Conservation (phyloP, 257 asterid genomes). For the Gentiana dahurica region DNA sequence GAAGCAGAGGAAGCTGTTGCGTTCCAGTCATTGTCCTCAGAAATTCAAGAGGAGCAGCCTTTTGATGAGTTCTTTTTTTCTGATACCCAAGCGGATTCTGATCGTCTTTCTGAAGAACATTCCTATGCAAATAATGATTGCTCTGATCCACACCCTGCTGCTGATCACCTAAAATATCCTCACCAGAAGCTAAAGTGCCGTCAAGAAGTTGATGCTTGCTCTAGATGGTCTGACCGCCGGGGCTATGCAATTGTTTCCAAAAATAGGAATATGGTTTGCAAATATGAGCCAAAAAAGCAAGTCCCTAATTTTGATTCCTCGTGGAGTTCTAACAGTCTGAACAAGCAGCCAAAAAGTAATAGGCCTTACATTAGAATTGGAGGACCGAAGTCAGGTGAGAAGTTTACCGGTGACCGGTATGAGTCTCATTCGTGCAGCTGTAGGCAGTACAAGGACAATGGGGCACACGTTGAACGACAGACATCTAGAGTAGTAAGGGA, state of each 20-base stretch:
- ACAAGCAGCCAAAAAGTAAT: constrained; percentile 40
- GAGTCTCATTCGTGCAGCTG: constrained; percentile 58
- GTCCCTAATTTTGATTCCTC: constrained; percentile 36
- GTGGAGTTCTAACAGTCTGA: constrained; percentile 34
- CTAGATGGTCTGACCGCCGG: constrained; percentile 54
- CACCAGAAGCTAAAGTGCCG: constrained; percentile 37
- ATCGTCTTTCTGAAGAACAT: constrained; percentile 34
- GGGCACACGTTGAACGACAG: constrained; percentile 45
- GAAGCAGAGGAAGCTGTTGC: constrained; percentile 48
- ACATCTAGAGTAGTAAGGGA: constrained; percentile 34
- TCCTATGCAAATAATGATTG: constrained; percentile 32
- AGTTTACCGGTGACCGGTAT: constrained; percentile 39
- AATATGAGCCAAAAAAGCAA: constrained; percentile 47
- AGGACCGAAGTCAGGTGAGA: constrained; percentile 41
- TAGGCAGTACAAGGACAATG: constrained; percentile 45
- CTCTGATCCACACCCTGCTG: constrained; percentile 20
- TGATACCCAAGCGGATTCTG: constrained; percentile 36
- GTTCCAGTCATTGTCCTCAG: constrained; percentile 41
- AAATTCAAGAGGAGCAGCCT: constrained; percentile 28
- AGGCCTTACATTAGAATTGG: constrained; percentile 53
- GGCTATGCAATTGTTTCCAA: constrained; percentile 33
- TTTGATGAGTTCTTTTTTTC: constrained; percentile 17
- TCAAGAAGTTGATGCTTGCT: constrained; percentile 43
- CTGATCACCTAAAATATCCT: constrained; percentile 40
- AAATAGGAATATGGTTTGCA: constrained; percentile 29